These are phyloP conservation scores for Lodderomyces parapsilosis DNA, from an alignment of 1,139 yeast species.

Conservation along the genomic window DNA sequence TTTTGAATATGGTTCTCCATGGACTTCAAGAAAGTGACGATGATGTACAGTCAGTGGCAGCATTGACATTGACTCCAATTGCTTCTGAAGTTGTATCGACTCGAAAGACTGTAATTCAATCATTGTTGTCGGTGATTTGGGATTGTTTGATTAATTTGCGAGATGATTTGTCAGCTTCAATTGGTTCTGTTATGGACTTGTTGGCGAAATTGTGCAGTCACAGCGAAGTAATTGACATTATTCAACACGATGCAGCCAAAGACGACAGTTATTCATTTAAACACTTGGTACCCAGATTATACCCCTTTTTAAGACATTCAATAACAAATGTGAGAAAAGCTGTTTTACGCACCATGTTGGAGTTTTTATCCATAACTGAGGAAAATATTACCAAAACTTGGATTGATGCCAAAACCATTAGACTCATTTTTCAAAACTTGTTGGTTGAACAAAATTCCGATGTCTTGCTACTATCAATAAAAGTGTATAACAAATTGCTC, in stretches of 20 bases:
- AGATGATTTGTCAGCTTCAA: slow-evolving; percentile 91
- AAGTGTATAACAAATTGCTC: slow-evolving; percentile 61
- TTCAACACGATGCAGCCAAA: slow-evolving; percentile 60
- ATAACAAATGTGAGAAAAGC: slow-evolving; percentile 90
- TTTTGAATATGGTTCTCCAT: slow-evolving; percentile 81
- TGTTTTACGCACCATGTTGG: slow-evolving; percentile 75
- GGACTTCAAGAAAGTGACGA: slow-evolving; percentile 86
- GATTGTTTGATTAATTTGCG: slow-evolving; percentile 77
- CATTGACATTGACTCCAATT: slow-evolving; percentile 88
- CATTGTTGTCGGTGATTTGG: slow-evolving; percentile 81
- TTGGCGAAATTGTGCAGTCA: slow-evolving; percentile 85
- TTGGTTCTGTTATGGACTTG: slow-evolving; percentile 94
- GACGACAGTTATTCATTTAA: slow-evolving; percentile 59
- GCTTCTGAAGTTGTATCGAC: slow-evolving; percentile 78
- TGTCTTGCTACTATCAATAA: slow-evolving; percentile 62
- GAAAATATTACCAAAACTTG: slow-evolving; percentile 69
- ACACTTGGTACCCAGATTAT: slow-evolving; percentile 81
- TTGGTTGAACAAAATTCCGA: slow-evolving; percentile 83
- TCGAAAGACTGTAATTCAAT: slow-evolving; percentile 58
- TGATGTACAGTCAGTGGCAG: slow-evolving; percentile 97
- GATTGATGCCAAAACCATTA: slow-evolving; percentile 70
- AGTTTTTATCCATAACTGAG: slow-evolving; percentile 64
- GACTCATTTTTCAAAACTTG: slow-evolving; percentile 83
- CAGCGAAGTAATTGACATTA: slow-evolving; percentile 68
- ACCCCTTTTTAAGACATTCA: slow-evolving; percentile 92